A percentile compares a stretch with the other conserved stretches of the same genome.
These are phyloP conservation scores for Dovyalis caffra DNA, from an alignment of 345 rosid genomes.

Conservation along the genomic window DNA sequence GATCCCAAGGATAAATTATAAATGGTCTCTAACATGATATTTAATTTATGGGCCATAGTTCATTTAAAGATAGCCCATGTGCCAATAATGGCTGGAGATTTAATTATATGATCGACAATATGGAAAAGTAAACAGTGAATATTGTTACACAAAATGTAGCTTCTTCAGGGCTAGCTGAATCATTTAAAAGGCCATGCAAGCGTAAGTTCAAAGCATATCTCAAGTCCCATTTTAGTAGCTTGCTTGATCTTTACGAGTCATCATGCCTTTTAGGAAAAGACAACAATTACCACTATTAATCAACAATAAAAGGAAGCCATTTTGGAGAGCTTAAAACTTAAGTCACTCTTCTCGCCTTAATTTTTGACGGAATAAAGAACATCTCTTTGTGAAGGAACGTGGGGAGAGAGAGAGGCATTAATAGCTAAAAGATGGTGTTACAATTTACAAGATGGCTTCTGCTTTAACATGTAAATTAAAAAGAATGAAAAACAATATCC, in stretches of 20 bases:
- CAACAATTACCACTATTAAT: not conserved
- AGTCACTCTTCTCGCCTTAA: constrained; percentile 10
- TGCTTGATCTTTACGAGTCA: constrained; percentile 6
- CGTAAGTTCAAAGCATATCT: constrained; percentile 1
- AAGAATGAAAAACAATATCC: not conserved
- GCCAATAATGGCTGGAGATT: constrained; percentile 7
- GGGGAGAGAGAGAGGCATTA: not conserved
- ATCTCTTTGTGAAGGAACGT: not conserved
- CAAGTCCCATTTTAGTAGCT: not conserved
- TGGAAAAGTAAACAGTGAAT: not conserved
- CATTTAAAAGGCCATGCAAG: constrained; percentile 6
- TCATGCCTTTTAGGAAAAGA: not conserved
- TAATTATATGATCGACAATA: not conserved
- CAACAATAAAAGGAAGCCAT: not conserved
- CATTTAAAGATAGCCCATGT: constrained; percentile 8
- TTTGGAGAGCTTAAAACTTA: constrained; percentile 15
- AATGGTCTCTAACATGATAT: no score
- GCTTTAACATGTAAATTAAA: not conserved
- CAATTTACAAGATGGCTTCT: not conserved
- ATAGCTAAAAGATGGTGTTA: not conserved
- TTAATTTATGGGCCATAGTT: not conserved
- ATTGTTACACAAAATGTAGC: not conserved
- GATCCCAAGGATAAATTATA: no score
- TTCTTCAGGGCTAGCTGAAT: not conserved
- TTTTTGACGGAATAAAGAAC: constrained; percentile 28